phyloP scores from a whole-genome alignment of 2,329 filamentous ascomycete genomes.

The Aspergillus cejpii region DNA sequence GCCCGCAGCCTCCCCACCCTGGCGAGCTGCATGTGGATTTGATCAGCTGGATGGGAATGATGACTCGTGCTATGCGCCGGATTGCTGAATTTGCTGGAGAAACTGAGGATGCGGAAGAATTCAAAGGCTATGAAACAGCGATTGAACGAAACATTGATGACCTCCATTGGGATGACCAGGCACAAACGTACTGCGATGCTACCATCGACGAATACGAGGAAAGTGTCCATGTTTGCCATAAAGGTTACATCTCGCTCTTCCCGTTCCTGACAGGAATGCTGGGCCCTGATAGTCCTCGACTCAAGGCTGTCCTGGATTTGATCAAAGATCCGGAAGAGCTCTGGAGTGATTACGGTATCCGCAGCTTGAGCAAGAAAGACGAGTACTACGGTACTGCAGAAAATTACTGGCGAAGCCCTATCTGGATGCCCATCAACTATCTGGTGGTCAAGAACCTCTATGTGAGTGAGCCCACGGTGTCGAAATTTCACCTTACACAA shows the following conservation, averaged over 20 bases:
- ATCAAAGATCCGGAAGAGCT: conserved; percentile 75
- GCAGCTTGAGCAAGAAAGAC: conserved; percentile 78
- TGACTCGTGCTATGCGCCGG: conserved; percentile 76
- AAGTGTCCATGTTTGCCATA: conserved; percentile 82
- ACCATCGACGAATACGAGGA: conserved; percentile 96
- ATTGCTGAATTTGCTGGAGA: conserved; percentile 71
- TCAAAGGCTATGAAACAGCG: conserved; percentile 63
- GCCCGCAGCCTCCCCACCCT: conserved; percentile 85
- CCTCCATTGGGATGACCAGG: conserved; percentile 80
- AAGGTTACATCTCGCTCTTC: conserved; percentile 90
- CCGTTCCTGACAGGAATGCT: conserved; percentile 83
- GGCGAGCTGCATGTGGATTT: conserved; percentile 93
- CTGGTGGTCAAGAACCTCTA: conserved; percentile 70
- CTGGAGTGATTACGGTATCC: conserved; percentile 84
- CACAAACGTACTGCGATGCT: conserved; percentile 84
- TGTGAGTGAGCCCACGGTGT: conserved; percentile 51
- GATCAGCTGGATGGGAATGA: conserved; percentile 95
- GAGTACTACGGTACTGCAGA: conserved; percentile 81
- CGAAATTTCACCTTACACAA: conserved; percentile 1
- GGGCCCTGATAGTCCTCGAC: conserved; percentile 62
- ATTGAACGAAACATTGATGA: conserved; percentile 84
- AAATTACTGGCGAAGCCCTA: conserved; percentile 93
- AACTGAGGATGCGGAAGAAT: conserved; percentile 66
- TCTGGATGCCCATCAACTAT: conserved; percentile 98
- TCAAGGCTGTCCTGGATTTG: conserved; percentile 69